A percentile compares a stretch with the other conserved stretches of the same genome.
These are phyloP conservation scores for Calendula officinalis DNA, from an alignment of 129 eudicot species.

Conservation along the genomic window DNA sequence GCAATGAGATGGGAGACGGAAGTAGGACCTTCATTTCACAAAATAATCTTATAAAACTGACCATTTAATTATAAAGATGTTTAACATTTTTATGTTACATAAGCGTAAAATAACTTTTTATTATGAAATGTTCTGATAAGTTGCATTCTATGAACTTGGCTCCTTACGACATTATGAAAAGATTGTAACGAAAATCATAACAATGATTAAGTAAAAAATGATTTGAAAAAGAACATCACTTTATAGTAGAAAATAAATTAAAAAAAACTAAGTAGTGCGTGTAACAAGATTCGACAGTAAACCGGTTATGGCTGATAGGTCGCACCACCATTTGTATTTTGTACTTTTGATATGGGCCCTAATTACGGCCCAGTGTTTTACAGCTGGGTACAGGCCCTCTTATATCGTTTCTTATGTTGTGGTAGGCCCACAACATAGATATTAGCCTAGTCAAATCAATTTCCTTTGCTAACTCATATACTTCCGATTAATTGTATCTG, in stretches of 20 bases:
- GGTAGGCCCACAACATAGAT: slow-evolving; percentile 12
- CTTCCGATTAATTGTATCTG: not conserved
- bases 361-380: slow-evolving; percentile 23
- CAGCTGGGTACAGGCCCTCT: slow-evolving; percentile 31
- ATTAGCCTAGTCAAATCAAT: slow-evolving; percentile 28
- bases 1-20: no score
- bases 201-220: not conserved
- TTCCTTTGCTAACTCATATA: not conserved
- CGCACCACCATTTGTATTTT: slow-evolving; percentile 16
- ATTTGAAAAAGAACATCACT: no score
- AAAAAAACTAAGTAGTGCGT: not conserved
- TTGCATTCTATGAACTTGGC: no score
- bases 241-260: no score
- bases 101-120: no score
- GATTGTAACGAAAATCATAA: no score
- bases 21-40: no score
- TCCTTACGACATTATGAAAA: no score
- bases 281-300: slow-evolving; percentile 27
- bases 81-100: no score
- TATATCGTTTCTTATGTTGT: slow-evolving; percentile 19
- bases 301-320: slow-evolving; percentile 30
- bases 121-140: no score
- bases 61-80: no score
- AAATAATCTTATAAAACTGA: no score
- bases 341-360: slow-evolving; percentile 31